Percentiles rank a stretch among this genome's conserved stretches.
Conservation (phyloP, 2,329 filamentous ascomycete genomes). For the Neofusicoccum ribis region DNA sequence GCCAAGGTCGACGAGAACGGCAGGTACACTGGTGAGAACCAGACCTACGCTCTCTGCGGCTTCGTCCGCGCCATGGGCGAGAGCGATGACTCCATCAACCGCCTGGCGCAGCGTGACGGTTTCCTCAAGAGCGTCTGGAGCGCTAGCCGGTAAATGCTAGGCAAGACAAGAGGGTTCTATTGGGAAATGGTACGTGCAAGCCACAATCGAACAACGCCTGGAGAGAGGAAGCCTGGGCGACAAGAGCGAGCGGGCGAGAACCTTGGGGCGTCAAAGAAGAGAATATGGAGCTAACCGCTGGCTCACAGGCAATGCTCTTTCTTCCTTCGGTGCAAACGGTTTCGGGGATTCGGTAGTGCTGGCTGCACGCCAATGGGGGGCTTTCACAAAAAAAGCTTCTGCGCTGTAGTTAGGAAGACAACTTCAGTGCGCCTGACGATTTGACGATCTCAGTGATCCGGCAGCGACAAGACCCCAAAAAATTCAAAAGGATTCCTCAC, state of each 20-base stretch:
- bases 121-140: constrained; percentile 97
- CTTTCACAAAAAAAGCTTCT: constrained; percentile 2
- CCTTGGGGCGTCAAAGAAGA: background rate
- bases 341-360: constrained; percentile 15
- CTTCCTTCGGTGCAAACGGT: constrained; percentile 18
- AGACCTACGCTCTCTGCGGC: constrained; percentile 94
- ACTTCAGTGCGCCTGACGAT: constrained; percentile 12
- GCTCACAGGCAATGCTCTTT: constrained; percentile 19
- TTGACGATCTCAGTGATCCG: constrained; percentile 20
- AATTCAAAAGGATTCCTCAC: constrained; percentile 12
- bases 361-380: constrained; percentile 6
- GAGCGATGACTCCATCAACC: constrained; percentile 94
- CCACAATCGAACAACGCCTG: background rate
- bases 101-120: constrained; percentile 92
- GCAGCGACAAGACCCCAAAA: constrained; percentile 11
- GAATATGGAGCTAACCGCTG: background rate
- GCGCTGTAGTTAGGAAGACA: constrained; percentile 19
- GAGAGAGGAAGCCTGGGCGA: background rate
- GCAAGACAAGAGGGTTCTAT: constrained; percentile 9
- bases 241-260: background rate
- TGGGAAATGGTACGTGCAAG: constrained; percentile 17
- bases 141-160: constrained; percentile 56
- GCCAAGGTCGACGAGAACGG: constrained; percentile 99
- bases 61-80: constrained; percentile 98
- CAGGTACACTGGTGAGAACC: constrained; percentile 94